A percentile compares a stretch with the other conserved stretches of the same genome.
Evolutionary conservation across 345 rosid species (phyloP).

Genomic region (Crucihimalaya himalaica): DNA sequence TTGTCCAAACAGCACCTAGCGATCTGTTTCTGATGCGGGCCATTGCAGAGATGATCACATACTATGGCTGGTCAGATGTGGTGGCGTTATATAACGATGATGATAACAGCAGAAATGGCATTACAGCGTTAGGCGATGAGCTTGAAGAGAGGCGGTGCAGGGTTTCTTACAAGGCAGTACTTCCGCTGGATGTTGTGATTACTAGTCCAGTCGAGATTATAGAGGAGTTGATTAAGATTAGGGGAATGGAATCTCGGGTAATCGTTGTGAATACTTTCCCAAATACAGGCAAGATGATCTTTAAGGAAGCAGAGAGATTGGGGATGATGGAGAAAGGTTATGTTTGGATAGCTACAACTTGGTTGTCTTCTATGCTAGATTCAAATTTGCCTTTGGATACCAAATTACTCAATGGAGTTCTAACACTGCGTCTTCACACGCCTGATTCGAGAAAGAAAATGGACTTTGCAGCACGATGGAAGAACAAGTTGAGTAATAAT

Average conservation of each 20-base stretch:
- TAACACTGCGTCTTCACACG: constrained; percentile 76
- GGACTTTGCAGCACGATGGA: constrained; percentile 68
- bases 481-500: constrained; percentile 50
- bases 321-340: constrained; percentile 80
- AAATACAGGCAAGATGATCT: constrained; percentile 62
- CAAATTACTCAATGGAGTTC: constrained; percentile 55
- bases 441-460: constrained; percentile 62
- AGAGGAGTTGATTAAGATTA: constrained; percentile 56
- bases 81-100: constrained; percentile 73
- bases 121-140: constrained; percentile 63
- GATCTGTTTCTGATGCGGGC: constrained; percentile 83
- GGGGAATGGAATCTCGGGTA: constrained; percentile 70
- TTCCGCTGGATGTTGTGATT: constrained; percentile 56
- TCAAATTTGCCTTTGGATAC: constrained; percentile 48
- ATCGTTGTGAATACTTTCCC: constrained; percentile 62
- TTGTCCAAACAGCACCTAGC: constrained; percentile 90
- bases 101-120: constrained; percentile 75
- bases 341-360: constrained; percentile 86
- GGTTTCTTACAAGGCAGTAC: constrained; percentile 70
- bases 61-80: constrained; percentile 69
- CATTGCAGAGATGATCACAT: constrained; percentile 72
- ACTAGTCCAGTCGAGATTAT: constrained; percentile 46
- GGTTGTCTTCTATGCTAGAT: constrained; percentile 81
- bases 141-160: constrained; percentile 69
- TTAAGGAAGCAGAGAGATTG: constrained; percentile 70